Percentiles rank a stretch among this genome's conserved stretches.
These are phyloP conservation scores for Aspergillus nanangensis DNA, from an alignment of 495 filamentous ascomycete genomes.

Conservation along the genomic window DNA sequence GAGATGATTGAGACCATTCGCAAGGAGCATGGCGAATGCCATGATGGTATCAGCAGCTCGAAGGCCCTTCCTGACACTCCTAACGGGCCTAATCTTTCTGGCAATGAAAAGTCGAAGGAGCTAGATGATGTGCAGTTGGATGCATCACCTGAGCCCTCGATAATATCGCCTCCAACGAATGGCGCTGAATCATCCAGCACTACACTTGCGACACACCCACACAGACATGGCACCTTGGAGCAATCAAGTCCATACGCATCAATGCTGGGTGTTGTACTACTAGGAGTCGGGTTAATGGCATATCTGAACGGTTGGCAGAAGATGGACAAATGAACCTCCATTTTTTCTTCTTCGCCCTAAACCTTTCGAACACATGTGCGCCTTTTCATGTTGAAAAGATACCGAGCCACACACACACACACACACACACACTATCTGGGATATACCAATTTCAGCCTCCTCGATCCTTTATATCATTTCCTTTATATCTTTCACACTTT, in stretches of 20 bases:
- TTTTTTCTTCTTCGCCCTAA: conserved; percentile 5
- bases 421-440: too few relatives aligned
- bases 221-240: conserved; percentile 42
- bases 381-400: too few relatives aligned
- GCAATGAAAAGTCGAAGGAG: conserved; percentile 8
- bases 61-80: conserved; percentile 5
- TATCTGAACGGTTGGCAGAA: conserved; percentile 88
- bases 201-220: conserved; percentile 36
- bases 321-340: conserved; percentile 58
- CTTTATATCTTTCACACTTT: conserved; percentile 15
- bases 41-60: neutral
- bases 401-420: too few relatives aligned
- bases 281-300: conserved; percentile 91
- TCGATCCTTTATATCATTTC: conserved; percentile 8
- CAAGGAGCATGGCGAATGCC: conserved; percentile 48
- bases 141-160: neutral
- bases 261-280: conserved; percentile 81
- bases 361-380: conserved; percentile 6
- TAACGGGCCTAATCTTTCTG: conserved; percentile 3
- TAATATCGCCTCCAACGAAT: conserved; percentile 23
- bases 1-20: conserved; percentile 87
- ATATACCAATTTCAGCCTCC: neutral
- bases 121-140: conserved; percentile 1
- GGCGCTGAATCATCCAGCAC: conserved; percentile 37
- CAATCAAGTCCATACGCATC: conserved; percentile 78